A percentile compares a stretch with the other conserved stretches of the same genome.
These are phyloP conservation scores for Eucalyptus leucophloia DNA, from an alignment of 345 rosid species.

Conservation along the genomic window DNA sequence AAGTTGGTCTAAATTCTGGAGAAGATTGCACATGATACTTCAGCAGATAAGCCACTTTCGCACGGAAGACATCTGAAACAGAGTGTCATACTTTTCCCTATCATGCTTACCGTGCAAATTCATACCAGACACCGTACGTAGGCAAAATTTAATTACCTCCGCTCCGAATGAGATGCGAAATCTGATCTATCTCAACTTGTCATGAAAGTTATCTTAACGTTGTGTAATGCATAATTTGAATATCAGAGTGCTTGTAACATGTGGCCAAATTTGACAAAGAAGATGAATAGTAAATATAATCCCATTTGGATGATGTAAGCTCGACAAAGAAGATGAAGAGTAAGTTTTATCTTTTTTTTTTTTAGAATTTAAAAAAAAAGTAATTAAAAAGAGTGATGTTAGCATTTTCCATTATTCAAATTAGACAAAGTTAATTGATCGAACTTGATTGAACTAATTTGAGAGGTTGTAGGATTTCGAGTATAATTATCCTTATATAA, in stretches of 20 bases:
- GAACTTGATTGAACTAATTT: neutral
- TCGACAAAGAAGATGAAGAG: neutral
- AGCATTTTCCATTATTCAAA: too few relatives aligned
- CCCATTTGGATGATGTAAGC: neutral
- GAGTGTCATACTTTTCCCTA: neutral
- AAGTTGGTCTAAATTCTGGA: too few relatives aligned
- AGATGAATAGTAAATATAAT: too few relatives aligned
- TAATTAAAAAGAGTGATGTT: too few relatives aligned
- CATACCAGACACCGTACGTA: neutral
- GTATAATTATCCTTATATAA: too few relatives aligned
- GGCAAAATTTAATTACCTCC: neutral
- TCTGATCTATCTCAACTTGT: neutral
- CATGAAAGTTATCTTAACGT: neutral
- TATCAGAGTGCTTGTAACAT: neutral
- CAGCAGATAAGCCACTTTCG: neutral
- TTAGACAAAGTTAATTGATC: too few relatives aligned
- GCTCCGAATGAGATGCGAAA: neutral
- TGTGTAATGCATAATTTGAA: neutral
- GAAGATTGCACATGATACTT: too few relatives aligned
- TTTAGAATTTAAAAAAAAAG: too few relatives aligned
- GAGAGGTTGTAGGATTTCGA: neutral
- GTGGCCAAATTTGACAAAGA: neutral
- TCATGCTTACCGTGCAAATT: neutral
- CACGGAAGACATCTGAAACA: accelerated
- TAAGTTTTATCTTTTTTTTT: too few relatives aligned